Percentiles rank a stretch among this genome's conserved stretches.
phyloP scores from a whole-genome alignment of 106 monocot species.

The Phalaenopsis aphrodite region DNA sequence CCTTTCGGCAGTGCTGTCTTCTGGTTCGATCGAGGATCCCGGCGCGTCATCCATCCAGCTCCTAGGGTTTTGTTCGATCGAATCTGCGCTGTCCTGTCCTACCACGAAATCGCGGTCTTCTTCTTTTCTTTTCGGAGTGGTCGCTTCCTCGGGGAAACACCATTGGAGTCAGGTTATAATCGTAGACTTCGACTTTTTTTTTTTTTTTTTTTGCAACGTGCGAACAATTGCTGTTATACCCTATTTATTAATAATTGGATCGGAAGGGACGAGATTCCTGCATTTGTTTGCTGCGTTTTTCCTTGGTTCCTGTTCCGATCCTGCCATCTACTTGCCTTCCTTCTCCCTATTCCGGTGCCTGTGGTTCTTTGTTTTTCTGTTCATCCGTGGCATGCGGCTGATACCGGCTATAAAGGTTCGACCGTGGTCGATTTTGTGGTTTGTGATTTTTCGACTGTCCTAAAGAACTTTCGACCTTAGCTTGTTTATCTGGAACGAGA shows the following conservation, averaged over 20 bases:
- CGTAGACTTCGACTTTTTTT: not conserved
- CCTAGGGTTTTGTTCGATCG: conserved; percentile 1
- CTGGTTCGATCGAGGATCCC: not conserved
- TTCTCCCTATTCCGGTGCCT: not conserved
- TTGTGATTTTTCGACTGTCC: not conserved
- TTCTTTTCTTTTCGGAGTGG: not conserved
- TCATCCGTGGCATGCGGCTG: not conserved
- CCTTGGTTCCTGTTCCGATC: not conserved
- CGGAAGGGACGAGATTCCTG: not conserved
- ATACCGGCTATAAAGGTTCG: not conserved
- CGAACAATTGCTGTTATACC: not conserved
- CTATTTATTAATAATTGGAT: not conserved
- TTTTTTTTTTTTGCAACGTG: not conserved
- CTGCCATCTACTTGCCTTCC: not conserved
- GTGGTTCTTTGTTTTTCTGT: not conserved
- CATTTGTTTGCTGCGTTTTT: not conserved
- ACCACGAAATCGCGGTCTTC: not conserved
- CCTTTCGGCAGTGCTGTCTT: too few relatives aligned
- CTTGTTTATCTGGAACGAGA: not conserved
- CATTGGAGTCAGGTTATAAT: not conserved
- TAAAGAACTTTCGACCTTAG: not conserved
- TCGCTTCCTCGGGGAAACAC: not conserved
- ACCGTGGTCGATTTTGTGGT: not conserved
- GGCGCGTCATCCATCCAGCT: not conserved
- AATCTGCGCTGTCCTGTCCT: not conserved